These are phyloP conservation scores for Schizophyllum amplum DNA, from an alignment of 1,284 basidiomycete species.

Conservation along the genomic window DNA sequence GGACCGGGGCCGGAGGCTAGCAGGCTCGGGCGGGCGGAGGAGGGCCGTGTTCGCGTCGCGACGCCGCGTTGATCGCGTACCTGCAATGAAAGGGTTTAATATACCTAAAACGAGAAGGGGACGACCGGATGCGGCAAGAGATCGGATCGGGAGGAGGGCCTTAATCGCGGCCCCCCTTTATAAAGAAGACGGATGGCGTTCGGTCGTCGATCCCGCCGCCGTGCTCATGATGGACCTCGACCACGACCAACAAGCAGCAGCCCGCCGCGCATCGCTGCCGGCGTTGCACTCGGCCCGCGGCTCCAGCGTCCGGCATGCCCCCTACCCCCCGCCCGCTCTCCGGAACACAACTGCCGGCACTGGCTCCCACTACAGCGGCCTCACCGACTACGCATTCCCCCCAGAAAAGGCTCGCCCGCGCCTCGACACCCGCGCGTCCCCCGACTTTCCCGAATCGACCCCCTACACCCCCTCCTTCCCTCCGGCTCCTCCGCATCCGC, in stretches of 20 bases:
- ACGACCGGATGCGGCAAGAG: too few relatives aligned
- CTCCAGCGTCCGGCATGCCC: conserved; percentile 39
- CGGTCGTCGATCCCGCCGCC: too few relatives aligned
- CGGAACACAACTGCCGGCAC: conserved; percentile 35
- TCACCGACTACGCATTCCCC: conserved; percentile 58
- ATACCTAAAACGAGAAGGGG: too few relatives aligned
- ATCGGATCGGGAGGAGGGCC: too few relatives aligned
- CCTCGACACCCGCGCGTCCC: conserved; percentile 18
- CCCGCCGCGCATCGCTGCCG: conserved; percentile 60
- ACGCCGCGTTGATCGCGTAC: too few relatives aligned
- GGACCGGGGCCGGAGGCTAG: too few relatives aligned
- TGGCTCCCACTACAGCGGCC: conserved; percentile 18
- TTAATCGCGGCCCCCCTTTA: too few relatives aligned
- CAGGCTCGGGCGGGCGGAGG: too few relatives aligned
- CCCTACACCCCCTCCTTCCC: conserved; percentile 36
- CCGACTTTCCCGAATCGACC: conserved; percentile 32
- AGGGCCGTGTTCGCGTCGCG: too few relatives aligned
- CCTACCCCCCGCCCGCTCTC: conserved; percentile 36
- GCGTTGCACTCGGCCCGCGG: conserved; percentile 44
- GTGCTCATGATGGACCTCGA: too few relatives aligned
- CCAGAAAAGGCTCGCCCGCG: conserved; percentile 29
- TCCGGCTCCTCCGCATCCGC: conserved; percentile 33
- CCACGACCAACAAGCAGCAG: conserved; percentile 17
- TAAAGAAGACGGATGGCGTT: too few relatives aligned
- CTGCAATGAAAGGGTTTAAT: too few relatives aligned